A percentile compares a stretch with the other conserved stretches of the same genome.
These are phyloP conservation scores for Cyamopsis tetragonoloba DNA, from an alignment of 306 rosid genomes.

Conservation along the genomic window DNA sequence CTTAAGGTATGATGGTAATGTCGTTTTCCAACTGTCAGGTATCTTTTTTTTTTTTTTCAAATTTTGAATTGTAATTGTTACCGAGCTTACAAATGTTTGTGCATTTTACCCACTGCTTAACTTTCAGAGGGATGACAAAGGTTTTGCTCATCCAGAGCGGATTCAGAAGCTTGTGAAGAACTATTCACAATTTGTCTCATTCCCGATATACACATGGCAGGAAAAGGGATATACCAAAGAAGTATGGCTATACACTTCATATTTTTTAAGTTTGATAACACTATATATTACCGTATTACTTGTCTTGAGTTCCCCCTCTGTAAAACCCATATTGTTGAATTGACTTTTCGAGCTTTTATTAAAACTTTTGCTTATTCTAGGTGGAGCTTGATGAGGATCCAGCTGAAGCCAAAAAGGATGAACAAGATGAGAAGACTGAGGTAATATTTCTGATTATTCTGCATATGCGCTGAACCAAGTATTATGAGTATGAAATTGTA, in stretches of 20 bases:
- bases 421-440: constrained; percentile 69
- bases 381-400: constrained; percentile 93
- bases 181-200: constrained; percentile 91
- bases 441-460: constrained; percentile 34
- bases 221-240: constrained; percentile 91
- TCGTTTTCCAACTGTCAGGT: not conserved
- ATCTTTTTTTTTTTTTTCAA: not conserved
- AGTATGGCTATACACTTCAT: constrained; percentile 32
- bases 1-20: constrained; percentile 52
- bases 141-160: constrained; percentile 85
- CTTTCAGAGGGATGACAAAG: constrained; percentile 82
- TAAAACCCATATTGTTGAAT: not conserved
- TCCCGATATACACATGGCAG: constrained; percentile 95
- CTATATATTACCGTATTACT: not conserved
- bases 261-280: not conserved
- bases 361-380: constrained; percentile 36
- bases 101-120: not conserved
- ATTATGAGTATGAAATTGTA: not conserved
- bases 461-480: not conserved
- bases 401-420: constrained; percentile 59
- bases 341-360: not conserved
- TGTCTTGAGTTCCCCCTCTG: not conserved
- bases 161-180: constrained; percentile 84
- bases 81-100: constrained; percentile 14
- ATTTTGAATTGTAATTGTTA: too few species aligned